These are phyloP conservation scores for Dryas drummondii DNA, from an alignment of 306 rosid species.

Conservation along the genomic window DNA sequence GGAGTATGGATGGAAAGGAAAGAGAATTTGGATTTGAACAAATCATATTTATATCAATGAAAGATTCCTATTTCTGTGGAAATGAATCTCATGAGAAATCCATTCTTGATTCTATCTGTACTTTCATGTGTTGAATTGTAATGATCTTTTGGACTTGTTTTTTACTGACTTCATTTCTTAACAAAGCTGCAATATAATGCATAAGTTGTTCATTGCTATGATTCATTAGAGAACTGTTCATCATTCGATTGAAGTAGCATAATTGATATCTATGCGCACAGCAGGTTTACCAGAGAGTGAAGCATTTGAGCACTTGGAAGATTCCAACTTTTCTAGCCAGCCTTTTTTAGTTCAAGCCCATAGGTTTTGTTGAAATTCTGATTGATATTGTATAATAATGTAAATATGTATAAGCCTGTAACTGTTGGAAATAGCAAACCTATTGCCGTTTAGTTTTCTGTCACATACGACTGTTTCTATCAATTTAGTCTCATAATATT, in stretches of 20 bases:
- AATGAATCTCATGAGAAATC: constrained; percentile 18
- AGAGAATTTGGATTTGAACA: neutral
- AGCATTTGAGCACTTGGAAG: constrained; percentile 22
- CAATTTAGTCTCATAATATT: too few relatives aligned
- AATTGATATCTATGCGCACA: constrained; percentile 28
- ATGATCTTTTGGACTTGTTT: neutral
- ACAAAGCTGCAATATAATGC: neutral
- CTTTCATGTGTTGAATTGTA: constrained; percentile 18
- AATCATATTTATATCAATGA: neutral
- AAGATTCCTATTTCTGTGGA: constrained; percentile 6
- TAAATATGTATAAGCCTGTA: neutral
- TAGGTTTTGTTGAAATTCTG: neutral
- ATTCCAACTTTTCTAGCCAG: neutral
- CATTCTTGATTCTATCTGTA: constrained; percentile 15
- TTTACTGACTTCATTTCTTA: neutral
- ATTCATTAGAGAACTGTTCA: constrained; percentile 5
- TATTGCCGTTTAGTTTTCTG: neutral
- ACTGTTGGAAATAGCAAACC: neutral
- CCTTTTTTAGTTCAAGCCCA: neutral
- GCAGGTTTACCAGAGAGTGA: constrained; percentile 45
- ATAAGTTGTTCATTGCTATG: constrained; percentile 5
- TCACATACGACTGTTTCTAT: too few relatives aligned
- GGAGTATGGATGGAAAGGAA: neutral
- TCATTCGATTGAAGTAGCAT: constrained; percentile 4
- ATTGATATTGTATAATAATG: neutral